Base-by-base conservation (phyloP, 805 yeast species). In the Cyberlindnera xishuangbannaensis region DNA sequence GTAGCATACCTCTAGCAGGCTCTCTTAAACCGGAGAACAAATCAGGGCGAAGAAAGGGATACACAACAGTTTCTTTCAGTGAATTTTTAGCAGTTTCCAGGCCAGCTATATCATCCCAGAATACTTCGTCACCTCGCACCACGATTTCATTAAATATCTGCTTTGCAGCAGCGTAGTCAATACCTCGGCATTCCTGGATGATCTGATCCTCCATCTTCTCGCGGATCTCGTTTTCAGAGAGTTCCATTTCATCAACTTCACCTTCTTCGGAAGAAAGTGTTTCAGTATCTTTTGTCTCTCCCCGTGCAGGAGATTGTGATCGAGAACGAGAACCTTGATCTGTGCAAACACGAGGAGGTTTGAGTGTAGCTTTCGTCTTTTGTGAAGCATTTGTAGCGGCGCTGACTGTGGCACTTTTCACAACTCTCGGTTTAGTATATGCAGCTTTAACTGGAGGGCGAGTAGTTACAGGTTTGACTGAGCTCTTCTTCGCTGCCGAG, bases 31-130 rank as follows among this genome's bases (percentile, higher is more conserved):
- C 97, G 39, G 77, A 73, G 52, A 90, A 92, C 42, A 90, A 65
- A 58, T 92, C 97, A 0, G 97, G 98, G 29, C 98, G 69, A 44
- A 92, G 61, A 53, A 90, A 88, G 16, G 98, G 98, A 55, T 92
- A 90, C 11, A 92, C 97, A 4, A 90, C 97, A 0, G 97, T 83
- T 55, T 90, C 98, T 56, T 88, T 92, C 38, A 90, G 65, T 0
- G 96, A 81, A 42, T 72, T 76, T 51, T 90, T 90, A 5, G 97
- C 97, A 14, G 72, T 69, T 37, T 83, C 94, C 21, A 90, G 62
- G 2, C 98, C 98, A 0, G 95, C 95, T 46, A 90, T 85, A 53
- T 90, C 97, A 33, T 83, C 94, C 98, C 97, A 90, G 49, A 77
- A 83, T 0, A 92, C 95, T 48, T 85, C 84, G 54, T 90, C 97